phyloP scores from a whole-genome alignment of 345 rosid genomes.

The Salix brachista region DNA sequence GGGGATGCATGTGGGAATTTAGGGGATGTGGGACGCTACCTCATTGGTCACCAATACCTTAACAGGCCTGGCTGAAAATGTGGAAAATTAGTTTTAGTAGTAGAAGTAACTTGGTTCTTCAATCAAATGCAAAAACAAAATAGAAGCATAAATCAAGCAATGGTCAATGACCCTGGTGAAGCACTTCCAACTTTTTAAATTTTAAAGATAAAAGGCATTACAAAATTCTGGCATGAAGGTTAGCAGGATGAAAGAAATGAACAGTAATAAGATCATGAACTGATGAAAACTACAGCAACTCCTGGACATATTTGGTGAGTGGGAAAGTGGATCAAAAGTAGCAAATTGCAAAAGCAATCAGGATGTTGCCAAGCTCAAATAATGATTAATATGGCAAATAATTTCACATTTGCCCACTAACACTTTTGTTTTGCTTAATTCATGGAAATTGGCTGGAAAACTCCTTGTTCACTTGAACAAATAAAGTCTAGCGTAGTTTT shows the following conservation, averaged over 20 bases:
- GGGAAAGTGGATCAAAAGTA: background rate
- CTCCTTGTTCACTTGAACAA: background rate
- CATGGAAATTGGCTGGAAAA: background rate
- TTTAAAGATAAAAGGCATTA: background rate
- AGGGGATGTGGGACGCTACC: background rate
- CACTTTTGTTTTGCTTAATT: background rate
- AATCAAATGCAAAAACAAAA: background rate
- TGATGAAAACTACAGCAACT: background rate
- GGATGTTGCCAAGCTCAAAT: background rate
- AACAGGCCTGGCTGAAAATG: background rate
- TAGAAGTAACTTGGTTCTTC: background rate
- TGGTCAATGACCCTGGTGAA: background rate
- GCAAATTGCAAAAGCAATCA: background rate
- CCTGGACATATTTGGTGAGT: background rate
- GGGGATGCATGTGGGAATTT: background rate
- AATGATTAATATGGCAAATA: background rate
- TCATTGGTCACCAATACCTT: background rate
- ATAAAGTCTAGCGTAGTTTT: background rate
- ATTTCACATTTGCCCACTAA: background rate
- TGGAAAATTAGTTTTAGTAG: background rate
- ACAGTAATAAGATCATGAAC: background rate
- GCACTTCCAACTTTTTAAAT: background rate
- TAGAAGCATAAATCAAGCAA: background rate
- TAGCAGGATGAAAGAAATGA: background rate
- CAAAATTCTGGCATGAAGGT: background rate